Conservation (phyloP, 805 yeast species). For the Lipomyces yamadae region DNA sequence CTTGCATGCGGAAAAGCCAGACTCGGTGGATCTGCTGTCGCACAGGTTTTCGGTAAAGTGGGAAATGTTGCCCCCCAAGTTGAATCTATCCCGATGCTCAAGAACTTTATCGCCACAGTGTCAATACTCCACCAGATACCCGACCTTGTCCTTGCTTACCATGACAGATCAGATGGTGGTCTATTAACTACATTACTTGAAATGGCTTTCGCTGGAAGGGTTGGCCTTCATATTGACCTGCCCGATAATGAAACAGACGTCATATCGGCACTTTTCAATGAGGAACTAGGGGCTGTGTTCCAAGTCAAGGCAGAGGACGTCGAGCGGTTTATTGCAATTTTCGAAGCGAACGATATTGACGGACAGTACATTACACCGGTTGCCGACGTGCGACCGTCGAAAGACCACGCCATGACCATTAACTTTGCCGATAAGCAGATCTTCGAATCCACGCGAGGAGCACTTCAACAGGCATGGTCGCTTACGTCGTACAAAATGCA, state of each 20-base stretch:
- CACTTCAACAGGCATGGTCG: constrained; percentile 72
- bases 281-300: constrained; percentile 96
- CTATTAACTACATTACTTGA: constrained; percentile 80
- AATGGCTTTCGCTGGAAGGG: constrained; percentile 96
- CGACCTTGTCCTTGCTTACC: constrained; percentile 76
- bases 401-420: constrained; percentile 50
- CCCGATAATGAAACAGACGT: constrained; percentile 49
- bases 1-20: constrained; percentile 62
- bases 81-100: constrained; percentile 65
- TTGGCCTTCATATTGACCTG: constrained; percentile 66
- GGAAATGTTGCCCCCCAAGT: constrained; percentile 87
- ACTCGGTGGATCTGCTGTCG: constrained; percentile 92
- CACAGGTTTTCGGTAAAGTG: constrained; percentile 88
- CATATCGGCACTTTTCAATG: constrained; percentile 74
- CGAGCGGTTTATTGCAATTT: constrained; percentile 58
- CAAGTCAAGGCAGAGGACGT: constrained; percentile 67
- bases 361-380: constrained; percentile 60
- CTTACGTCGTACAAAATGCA: constrained; percentile 89
- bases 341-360: constrained; percentile 64
- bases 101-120: constrained; percentile 70
- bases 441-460: constrained; percentile 46
- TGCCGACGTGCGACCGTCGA: constrained; percentile 60
- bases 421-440: constrained; percentile 20
- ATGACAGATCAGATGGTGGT: constrained; percentile 98
- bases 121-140: constrained; percentile 72